Evolutionary conservation across 2,329 filamentous ascomycete genomes (phyloP).

Genomic region (Fusarium cicatricum): DNA sequence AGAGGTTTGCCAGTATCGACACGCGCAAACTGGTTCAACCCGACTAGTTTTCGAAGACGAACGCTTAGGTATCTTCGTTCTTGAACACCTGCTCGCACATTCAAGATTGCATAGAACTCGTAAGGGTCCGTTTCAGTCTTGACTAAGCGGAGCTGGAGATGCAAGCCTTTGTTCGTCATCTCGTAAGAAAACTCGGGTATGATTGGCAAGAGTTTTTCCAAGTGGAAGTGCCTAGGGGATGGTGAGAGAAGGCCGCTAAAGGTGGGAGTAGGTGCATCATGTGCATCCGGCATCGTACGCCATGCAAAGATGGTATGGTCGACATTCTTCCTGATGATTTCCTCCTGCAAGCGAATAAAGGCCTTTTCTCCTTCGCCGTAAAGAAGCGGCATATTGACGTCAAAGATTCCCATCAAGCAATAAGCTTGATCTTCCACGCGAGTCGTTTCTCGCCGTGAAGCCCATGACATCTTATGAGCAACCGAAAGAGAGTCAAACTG

Average conservation of each 20-base stretch:
- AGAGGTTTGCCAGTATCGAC: not conserved
- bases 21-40: constrained; percentile 7
- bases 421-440: constrained; percentile 43
- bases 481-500: constrained; percentile 22
- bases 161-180: constrained; percentile 18
- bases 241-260: constrained; percentile 19
- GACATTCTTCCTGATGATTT: constrained; percentile 24
- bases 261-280: not conserved
- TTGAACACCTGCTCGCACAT: not conserved
- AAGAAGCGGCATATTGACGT: constrained; percentile 42
- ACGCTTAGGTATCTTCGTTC: constrained; percentile 1
- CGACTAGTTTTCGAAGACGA: not conserved
- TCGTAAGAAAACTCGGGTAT: constrained; percentile 4
- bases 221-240: not conserved
- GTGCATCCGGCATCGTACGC: not conserved
- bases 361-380: constrained; percentile 42
- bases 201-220: too few species aligned
- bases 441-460: constrained; percentile 36
- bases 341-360: constrained; percentile 38
- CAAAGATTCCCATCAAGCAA: constrained; percentile 43
- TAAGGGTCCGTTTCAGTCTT: not conserved
- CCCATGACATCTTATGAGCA: constrained; percentile 40
- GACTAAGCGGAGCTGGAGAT: constrained; percentile 1
- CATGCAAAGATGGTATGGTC: constrained; percentile 15
- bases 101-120: constrained; percentile 10